These are phyloP conservation scores for Mycena indigotica DNA, from an alignment of 768 basidiomycete species.

Conservation along the genomic window DNA sequence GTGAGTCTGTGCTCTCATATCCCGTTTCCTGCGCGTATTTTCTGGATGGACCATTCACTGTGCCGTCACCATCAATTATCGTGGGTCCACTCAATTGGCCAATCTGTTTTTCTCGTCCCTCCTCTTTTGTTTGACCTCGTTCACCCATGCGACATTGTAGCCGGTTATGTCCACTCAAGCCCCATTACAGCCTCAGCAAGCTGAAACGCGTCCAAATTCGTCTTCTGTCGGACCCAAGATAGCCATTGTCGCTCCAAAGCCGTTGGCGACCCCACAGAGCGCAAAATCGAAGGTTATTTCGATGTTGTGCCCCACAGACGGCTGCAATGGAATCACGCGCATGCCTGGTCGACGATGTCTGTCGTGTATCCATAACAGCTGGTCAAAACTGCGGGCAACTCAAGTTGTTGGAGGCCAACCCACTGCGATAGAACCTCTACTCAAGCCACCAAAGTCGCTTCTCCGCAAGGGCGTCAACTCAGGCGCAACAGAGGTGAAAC, in stretches of 20 bases:
- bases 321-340: constrained; percentile 6
- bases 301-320: constrained; percentile 10
- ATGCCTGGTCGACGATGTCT: constrained; percentile 14
- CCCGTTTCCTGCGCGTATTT: neutral
- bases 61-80: neutral
- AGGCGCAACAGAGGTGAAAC: neutral
- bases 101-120: neutral
- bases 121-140: neutral
- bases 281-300: too few relatives aligned
- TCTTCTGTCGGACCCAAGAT: too few relatives aligned
- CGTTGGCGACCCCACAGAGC: too few relatives aligned
- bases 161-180: too few relatives aligned
- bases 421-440: neutral
- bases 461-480: neutral
- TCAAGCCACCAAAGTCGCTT: neutral
- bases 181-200: too few relatives aligned
- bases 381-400: constrained; percentile 8
- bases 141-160: too few relatives aligned
- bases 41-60: neutral
- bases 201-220: too few relatives aligned
- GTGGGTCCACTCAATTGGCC: neutral
- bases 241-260: too few relatives aligned
- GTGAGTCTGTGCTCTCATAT: neutral
- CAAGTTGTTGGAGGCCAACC: neutral
- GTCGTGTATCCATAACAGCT: constrained; percentile 14